phyloP scores from a whole-genome alignment of 2,329 filamentous ascomycete genomes.

The Fusarium vanettenii region DNA sequence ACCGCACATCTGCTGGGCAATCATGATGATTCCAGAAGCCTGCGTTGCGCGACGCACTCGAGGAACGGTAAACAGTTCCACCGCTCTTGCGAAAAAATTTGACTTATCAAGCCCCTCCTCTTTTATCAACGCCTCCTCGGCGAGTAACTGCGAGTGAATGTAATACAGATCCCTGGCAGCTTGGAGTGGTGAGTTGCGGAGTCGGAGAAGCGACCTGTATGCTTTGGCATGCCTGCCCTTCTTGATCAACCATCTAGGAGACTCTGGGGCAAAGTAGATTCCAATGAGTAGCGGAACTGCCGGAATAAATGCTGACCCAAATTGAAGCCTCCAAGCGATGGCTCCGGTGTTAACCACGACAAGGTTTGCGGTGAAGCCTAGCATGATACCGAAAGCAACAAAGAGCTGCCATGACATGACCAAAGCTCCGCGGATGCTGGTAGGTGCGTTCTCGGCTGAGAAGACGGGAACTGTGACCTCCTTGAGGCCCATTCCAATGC shows the following conservation, averaged over 20 bases:
- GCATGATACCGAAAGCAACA: conserved; percentile 28
- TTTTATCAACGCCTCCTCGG: neutral
- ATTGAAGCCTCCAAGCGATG: conserved; percentile 68
- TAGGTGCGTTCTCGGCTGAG: conserved; percentile 75
- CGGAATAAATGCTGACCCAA: conserved; percentile 66
- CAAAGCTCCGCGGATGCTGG: conserved; percentile 74
- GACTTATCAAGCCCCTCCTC: neutral
- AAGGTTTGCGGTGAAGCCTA: conserved; percentile 63
- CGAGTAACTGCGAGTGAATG: neutral
- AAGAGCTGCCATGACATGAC: conserved; percentile 77
- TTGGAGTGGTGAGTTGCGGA: neutral
- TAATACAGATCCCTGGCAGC: neutral
- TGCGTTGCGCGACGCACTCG: conserved; percentile 45
- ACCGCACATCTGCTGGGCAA: neutral
- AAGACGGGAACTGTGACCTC: conserved; percentile 75
- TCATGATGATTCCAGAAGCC: neutral
- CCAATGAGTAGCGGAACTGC: conserved; percentile 62
- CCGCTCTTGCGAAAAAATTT: neutral
- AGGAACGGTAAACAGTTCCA: conserved; percentile 1
- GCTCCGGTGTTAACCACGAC: conserved; percentile 61
- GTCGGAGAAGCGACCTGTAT: conserved; percentile 57
- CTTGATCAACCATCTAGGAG: conserved; percentile 69
- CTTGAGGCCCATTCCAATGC: conserved; percentile 74
- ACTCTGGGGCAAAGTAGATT: conserved; percentile 73
- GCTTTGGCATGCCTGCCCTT: conserved; percentile 67